A percentile compares a stretch with the other conserved stretches of the same genome.
These are phyloP conservation scores for Diplocarpon rosae DNA, from an alignment of 2,329 filamentous ascomycete genomes.

Conservation along the genomic window DNA sequence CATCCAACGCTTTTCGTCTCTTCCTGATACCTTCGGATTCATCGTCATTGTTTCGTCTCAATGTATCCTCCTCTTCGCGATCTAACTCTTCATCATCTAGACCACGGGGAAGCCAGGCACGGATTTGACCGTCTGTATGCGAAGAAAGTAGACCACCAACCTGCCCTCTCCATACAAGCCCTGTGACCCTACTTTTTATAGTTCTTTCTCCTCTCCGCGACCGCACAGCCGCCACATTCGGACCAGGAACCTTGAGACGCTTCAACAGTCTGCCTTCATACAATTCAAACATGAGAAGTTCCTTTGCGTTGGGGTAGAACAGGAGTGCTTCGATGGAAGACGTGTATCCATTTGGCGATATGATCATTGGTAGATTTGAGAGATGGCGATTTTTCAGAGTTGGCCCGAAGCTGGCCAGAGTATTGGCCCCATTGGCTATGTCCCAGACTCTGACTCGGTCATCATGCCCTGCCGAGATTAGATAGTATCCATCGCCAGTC, in stretches of 20 bases:
- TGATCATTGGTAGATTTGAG: constrained; percentile 48
- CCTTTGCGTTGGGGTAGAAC: constrained; percentile 70
- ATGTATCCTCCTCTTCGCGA: constrained; percentile 31
- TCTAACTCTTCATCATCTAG: constrained; percentile 40
- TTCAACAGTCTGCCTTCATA: constrained; percentile 65
- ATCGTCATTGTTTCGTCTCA: constrained; percentile 32
- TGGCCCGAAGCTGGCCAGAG: constrained; percentile 78
- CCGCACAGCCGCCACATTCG: constrained; percentile 36
- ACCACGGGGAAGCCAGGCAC: constrained; percentile 60
- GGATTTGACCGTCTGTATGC: constrained; percentile 75
- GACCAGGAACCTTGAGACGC: constrained; percentile 56
- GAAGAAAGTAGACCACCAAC: constrained; percentile 68
- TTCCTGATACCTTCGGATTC: constrained; percentile 43
- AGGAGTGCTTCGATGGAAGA: constrained; percentile 51
- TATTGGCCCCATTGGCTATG: constrained; percentile 69
- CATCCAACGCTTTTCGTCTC: constrained; percentile 69
- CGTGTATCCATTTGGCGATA: constrained; percentile 49
- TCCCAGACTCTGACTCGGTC: constrained; percentile 82
- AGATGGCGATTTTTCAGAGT: constrained; percentile 63
- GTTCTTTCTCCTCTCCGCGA: constrained; percentile 42
- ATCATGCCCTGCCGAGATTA: constrained; percentile 77
- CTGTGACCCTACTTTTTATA: constrained; percentile 58
- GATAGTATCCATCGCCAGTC: constrained; percentile 66
- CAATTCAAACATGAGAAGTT: constrained; percentile 71
- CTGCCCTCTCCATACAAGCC: constrained; percentile 58